Base-by-base conservation (phyloP, 768 basidiomycete species). In the Pleurotus giganteus region DNA sequence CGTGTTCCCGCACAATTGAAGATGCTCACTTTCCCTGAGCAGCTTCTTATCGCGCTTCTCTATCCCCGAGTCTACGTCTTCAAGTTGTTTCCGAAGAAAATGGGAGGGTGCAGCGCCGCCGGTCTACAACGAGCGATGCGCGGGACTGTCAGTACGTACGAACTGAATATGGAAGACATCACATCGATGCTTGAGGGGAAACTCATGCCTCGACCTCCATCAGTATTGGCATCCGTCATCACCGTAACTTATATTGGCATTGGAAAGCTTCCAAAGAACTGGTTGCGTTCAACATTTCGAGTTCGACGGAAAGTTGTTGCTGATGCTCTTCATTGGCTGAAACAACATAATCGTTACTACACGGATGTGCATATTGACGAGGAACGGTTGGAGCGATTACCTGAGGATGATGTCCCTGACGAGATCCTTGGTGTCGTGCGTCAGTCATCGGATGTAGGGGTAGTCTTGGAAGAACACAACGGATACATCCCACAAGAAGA, bases 101-200 rank as follows among this genome's bases (percentile, higher is more conserved):
- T 54, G 7, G 53, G 57, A 7, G 43, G 52, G 0, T 11, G 0
- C 24, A 66, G 5, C 59, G 69, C 29, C 26, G 26, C 47, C 0
- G 67, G 66, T 0, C 57, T 75, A 39, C n/a, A n/a, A n/a, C n/a
- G n/a, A n/a, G n/a, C n/a, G n/a, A n/a, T n/a, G n/a, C 32, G 51
- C 17, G 74, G 73, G 0, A 76, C 73, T 49, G 70, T 76, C 0
- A 70, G 67, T 0, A 69, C 68, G 8, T 71, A 67, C 39, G 23
- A 53, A 1, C 54, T 70, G 9, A 61, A 68, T 29, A 55, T 49
- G 0, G 19, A 52, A 1, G 61, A 57, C 0, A 59, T 74, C 0
- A 56, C 50, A 0, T 41, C 54, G n/a, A 66, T 73, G 60, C 12
- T 69, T 1, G 32, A 60, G 8, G 69, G 69, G 0, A 43, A 61